Percentiles rank a stretch among this genome's conserved stretches.
These are phyloP conservation scores for Heritiera littoralis DNA, from an alignment of 345 rosid species.

Conservation along the genomic window DNA sequence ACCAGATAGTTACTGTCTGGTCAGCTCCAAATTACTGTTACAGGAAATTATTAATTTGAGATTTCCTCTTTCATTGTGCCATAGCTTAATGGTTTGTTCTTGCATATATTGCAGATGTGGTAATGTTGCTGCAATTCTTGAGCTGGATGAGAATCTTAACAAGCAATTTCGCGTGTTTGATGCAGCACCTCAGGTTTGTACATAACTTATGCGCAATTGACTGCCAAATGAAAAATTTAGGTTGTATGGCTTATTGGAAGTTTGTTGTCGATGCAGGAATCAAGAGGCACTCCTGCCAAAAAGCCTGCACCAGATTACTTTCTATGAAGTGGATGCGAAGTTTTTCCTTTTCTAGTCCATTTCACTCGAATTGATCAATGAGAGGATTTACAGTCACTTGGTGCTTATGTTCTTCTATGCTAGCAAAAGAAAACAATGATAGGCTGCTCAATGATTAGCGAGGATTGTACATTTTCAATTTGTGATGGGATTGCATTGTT, in stretches of 20 bases:
- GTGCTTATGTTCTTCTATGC: background rate
- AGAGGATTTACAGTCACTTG: constrained; percentile 12
- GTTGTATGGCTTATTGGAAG: constrained; percentile 1
- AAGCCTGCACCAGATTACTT: constrained; percentile 98
- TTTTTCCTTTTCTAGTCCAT: background rate
- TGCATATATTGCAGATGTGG: constrained; percentile 68
- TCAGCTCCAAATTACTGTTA: constrained; percentile 99
- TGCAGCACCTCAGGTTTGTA: constrained; percentile 86
- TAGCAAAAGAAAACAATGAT: background rate
- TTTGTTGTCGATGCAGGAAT: constrained; percentile 56
- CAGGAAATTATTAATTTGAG: constrained; percentile 42
- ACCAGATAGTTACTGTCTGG: constrained; percentile 97
- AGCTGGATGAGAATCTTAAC: constrained; percentile 83
- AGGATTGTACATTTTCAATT: background rate
- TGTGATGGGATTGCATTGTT: background rate
- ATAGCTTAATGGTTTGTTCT: constrained; percentile 13
- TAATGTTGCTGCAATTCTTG: constrained; percentile 90
- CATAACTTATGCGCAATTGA: constrained; percentile 16
- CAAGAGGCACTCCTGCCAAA: constrained; percentile 84
- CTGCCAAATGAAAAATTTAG: background rate
- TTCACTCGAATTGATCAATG: no score
- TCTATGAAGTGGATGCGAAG: constrained; percentile 42
- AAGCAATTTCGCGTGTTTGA: constrained; percentile 88
- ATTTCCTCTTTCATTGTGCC: constrained; percentile 14
- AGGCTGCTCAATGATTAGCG: background rate